These are phyloP conservation scores for Acanthamoeba triangularis DNA, from an alignment of 208 protist genomes.

Conservation along the genomic window DNA sequence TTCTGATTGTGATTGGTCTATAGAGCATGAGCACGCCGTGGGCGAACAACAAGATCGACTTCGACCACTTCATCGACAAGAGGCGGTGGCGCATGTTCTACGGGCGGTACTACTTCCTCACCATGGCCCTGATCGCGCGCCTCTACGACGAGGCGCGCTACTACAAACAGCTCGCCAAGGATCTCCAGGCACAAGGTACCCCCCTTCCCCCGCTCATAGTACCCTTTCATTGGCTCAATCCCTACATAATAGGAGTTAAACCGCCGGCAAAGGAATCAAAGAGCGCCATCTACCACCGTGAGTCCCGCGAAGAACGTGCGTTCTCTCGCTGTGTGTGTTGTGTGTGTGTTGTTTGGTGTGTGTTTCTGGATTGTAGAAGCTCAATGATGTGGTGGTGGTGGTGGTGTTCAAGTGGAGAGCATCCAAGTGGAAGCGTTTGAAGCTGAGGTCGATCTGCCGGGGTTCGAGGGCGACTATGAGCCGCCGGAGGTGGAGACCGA, in stretches of 20 bases:
- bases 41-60: conserved; percentile 1
- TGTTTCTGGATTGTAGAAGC: too few relatives aligned
- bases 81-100: conserved; percentile 24
- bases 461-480: neutral
- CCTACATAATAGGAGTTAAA: neutral
- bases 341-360: too few relatives aligned
- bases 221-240: neutral
- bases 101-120: conserved; percentile 25
- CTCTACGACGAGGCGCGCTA: neutral
- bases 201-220: neutral
- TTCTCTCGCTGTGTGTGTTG: neutral
- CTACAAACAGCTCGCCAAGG: conserved; percentile 30
- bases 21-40: neutral
- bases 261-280: neutral
- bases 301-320: neutral
- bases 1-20: too few relatives aligned
- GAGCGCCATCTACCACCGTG: neutral
- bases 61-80: neutral
- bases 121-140: neutral
- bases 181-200: neutral
- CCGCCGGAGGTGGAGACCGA: neutral
- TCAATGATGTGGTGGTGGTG: too few relatives aligned
- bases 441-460: neutral
- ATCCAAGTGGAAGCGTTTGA: neutral
- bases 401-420: conserved; percentile 22